phyloP scores from a whole-genome alignment of 78 protist species.

The Guillardia theta region DNA sequence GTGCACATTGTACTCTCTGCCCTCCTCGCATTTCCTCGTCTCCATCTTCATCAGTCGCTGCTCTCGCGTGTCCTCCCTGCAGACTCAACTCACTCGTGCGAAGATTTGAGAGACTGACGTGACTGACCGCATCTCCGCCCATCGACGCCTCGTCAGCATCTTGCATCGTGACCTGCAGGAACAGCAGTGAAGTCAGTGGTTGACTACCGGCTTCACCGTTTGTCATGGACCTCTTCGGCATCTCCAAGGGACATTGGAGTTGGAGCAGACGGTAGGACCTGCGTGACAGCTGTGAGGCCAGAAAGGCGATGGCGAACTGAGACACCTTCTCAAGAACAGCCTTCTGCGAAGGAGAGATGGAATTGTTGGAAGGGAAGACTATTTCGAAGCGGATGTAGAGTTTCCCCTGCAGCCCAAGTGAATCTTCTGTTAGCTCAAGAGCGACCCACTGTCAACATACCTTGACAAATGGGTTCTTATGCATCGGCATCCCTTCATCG shows the following conservation, averaged over 20 bases:
- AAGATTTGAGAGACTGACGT: neutral
- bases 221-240: neutral
- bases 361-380: neutral
- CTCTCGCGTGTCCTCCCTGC: too few relatives aligned
- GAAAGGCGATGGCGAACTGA: neutral
- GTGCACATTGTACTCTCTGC: neutral
- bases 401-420: neutral
- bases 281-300: neutral
- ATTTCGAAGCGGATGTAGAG: constrained; percentile 32
- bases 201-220: too few relatives aligned
- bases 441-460: neutral
- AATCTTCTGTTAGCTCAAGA: neutral
- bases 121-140: neutral
- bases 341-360: neutral
- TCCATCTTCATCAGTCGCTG: neutral
- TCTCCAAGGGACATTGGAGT: neutral
- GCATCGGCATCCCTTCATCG: constrained; percentile 39
- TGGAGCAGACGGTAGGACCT: neutral
- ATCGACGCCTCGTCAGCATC: neutral
- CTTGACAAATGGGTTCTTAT: neutral
- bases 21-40: neutral
- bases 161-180: too few relatives aligned
- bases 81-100: too few relatives aligned
- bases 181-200: too few relatives aligned
- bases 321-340: neutral